Base-by-base conservation (phyloP, 768 basidiomycete genomes). In the Psilocybe cyanescens region DNA sequence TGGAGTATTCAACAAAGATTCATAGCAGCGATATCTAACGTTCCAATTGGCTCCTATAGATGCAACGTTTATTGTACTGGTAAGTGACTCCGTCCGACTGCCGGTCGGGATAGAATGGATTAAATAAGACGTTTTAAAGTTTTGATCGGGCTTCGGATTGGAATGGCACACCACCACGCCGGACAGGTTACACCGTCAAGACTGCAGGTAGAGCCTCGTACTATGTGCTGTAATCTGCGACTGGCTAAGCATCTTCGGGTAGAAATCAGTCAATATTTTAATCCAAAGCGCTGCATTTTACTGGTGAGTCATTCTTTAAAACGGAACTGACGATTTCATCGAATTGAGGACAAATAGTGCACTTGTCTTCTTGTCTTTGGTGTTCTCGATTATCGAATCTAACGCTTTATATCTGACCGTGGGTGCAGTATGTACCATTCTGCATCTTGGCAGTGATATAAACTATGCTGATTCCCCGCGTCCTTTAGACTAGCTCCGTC, bases 211-310 rank as follows among this genome's bases (percentile, higher is more conserved):
- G 3, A 7, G 17, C 39, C 6, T 17, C 24, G 7, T n/a, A 8
- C 11, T n/a, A 29, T 8, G 31, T 11, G 11, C 1, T 35, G 11
- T 11, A 35, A 9, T 48, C 47, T 2, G 11, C 3, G 12, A 9
- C 11, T 35, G 8, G 33, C 33, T 11, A 12, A 44, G 14, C 12
- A 24, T 24, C 3, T 24, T 39, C 8, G 31, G 4, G 8, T 45
- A 57, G 56, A 46, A 29, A 57, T 35, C 31, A 17, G 29, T 47
- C 3, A 45, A 57, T 8, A 35, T 57, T 16, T 45, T 57, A 6
- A 48, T 57, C 11, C 45, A 49, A 33, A 57, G 56, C 31, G 56
- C 56, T 9, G 56, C 46, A 2, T 4, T 57, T 8, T 35, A 57
- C 46, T 57, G 56, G 56, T 57, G 33, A 11, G 44, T 46, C 24